These are phyloP conservation scores for Phanerochaete sordida DNA, from an alignment of 768 basidiomycete species.

Conservation along the genomic window DNA sequence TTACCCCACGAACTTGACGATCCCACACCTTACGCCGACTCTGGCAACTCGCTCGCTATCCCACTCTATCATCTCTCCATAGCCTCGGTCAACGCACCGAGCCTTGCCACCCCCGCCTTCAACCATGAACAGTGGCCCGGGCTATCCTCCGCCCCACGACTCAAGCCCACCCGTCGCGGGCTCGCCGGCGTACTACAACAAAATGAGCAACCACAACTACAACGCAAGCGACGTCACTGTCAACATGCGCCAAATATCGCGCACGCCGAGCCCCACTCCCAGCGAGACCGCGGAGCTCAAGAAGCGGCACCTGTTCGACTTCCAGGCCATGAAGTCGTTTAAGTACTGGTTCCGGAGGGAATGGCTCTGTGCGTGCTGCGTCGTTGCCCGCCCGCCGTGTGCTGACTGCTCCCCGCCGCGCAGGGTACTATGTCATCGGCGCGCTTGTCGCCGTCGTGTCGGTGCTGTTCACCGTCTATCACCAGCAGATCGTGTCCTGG, in stretches of 20 bases:
- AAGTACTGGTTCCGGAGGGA: constrained; percentile 31
- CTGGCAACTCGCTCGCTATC: background rate
- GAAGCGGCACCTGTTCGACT: constrained; percentile 25
- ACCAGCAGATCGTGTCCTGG: constrained; percentile 61
- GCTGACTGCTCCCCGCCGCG: background rate
- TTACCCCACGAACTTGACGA: constrained; percentile 2
- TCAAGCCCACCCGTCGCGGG: background rate
- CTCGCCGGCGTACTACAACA: background rate
- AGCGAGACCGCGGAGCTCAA: constrained; percentile 29
- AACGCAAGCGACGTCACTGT: constrained; percentile 5
- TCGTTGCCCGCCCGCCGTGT: background rate
- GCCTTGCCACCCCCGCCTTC: background rate
- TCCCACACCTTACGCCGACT: background rate
- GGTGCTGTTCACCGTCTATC: constrained; percentile 40
- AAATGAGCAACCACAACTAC: constrained; percentile 4
- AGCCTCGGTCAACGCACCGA: background rate
- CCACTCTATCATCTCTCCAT: background rate
- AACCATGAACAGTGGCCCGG: background rate
- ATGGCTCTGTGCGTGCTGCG: constrained; percentile 29
- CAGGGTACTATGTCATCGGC: constrained; percentile 33
- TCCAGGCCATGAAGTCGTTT: constrained; percentile 25
- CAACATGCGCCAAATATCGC: constrained; percentile 17
- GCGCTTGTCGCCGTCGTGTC: constrained; percentile 29
- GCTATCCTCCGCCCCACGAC: background rate
- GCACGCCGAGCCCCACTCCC: constrained; percentile 35